Evolutionary conservation across 768 basidiomycete species (phyloP).

Genomic region (Mycena alexandri): DNA sequence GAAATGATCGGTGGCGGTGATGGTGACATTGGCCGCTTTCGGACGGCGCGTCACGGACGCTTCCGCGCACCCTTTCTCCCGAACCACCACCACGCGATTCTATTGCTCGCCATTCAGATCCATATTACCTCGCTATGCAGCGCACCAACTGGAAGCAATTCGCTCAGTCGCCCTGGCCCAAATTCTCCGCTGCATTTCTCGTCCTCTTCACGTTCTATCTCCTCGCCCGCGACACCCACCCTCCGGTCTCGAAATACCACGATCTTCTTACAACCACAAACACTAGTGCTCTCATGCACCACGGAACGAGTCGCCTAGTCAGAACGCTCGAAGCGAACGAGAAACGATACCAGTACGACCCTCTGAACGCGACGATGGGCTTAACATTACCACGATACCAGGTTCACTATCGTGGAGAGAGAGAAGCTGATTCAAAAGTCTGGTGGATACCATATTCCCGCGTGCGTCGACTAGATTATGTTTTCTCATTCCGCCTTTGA

Average conservation of each 20-base stretch:
- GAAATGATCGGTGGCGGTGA: too few relatives aligned
- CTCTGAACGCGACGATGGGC: too few relatives aligned
- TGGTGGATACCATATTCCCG: slow-evolving; percentile 23
- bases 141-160: slow-evolving; percentile 21
- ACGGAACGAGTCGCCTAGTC: slow-evolving; percentile 20
- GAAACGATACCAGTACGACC: slow-evolving; percentile 18
- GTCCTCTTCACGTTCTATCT: slow-evolving; percentile 24
- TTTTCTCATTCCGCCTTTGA: too few relatives aligned
- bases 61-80: too few relatives aligned
- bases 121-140: slow-evolving; percentile 1
- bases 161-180: slow-evolving; percentile 20
- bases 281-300: not conserved
- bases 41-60: too few relatives aligned
- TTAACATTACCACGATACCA: too few relatives aligned
- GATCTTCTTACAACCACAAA: slow-evolving; percentile 14
- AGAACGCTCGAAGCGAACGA: slow-evolving; percentile 30
- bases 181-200: slow-evolving; percentile 23
- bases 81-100: too few relatives aligned
- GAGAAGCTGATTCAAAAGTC: slow-evolving; percentile 19
- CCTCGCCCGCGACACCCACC: slow-evolving; percentile 16
- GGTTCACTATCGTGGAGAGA: slow-evolving; percentile 14
- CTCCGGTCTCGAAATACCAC: slow-evolving; percentile 16
- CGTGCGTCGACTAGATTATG: not conserved
- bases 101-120: too few relatives aligned
- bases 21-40: too few relatives aligned